Percentiles rank a stretch among this genome's conserved stretches.
Evolutionary conservation across 169 alveolate genomes (phyloP).

Genomic region (Eimeria necatrix): DNA sequence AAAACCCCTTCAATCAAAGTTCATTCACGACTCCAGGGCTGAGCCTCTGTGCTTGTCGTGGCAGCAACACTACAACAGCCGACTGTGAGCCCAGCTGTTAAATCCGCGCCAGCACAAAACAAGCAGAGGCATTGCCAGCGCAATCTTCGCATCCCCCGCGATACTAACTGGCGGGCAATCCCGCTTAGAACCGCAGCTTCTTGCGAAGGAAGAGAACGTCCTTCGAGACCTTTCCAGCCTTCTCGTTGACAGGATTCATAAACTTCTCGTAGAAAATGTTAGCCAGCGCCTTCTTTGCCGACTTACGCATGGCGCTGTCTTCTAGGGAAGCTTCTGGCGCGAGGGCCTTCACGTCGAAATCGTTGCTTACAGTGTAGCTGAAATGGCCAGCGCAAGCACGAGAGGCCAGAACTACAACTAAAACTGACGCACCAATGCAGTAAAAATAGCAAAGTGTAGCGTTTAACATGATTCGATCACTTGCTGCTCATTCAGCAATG

Average conservation of each 20-base stretch:
- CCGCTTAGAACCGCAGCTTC: constrained; percentile 82
- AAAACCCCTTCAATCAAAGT: no score
- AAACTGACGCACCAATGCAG: background rate
- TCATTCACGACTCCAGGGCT: no score
- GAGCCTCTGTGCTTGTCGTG: no score
- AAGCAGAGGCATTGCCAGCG: no score
- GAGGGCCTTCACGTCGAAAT: constrained; percentile 81
- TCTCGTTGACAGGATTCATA: constrained; percentile 82
- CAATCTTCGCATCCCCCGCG: no score
- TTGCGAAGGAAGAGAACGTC: constrained; percentile 83
- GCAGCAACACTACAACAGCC: no score
- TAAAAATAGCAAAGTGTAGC: background rate
- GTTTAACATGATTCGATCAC: background rate
- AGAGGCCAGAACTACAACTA: no score
- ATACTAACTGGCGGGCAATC: no score
- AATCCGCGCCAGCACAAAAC: no score
- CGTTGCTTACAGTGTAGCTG: constrained; percentile 78
- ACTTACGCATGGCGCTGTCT: constrained; percentile 75
- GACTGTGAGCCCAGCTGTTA: no score
- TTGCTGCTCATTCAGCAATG: background rate
- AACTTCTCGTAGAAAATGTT: constrained; percentile 81
- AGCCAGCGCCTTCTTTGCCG: constrained; percentile 81
- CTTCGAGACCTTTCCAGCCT: constrained; percentile 80
- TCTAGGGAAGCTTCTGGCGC: constrained; percentile 79
- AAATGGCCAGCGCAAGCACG: background rate